Base-by-base conservation (phyloP, 768 basidiomycete genomes). In the Mycena vulgaris region DNA sequence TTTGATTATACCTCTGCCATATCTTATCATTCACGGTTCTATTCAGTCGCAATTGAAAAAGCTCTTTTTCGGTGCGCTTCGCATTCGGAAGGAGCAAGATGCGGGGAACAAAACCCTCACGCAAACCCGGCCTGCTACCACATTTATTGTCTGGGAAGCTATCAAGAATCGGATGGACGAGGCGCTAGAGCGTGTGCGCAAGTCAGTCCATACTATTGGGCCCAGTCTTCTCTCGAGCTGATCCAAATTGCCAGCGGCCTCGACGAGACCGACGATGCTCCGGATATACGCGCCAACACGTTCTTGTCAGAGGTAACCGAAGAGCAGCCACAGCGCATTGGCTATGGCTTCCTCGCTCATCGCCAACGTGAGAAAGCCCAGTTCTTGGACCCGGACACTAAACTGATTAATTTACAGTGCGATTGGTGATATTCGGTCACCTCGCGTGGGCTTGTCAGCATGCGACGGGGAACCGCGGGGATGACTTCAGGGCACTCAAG, bases 381-480 rank as follows among this genome's bases (percentile, higher is more conserved):
- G n/a, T n/a, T n/a, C n/a, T n/a, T n/a, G n/a, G n/a, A n/a, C n/a
- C n/a, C n/a, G n/a, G n/a, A n/a, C n/a, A n/a, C n/a, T n/a, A n/a
- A n/a, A n/a, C n/a, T 49, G 28, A n/a, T 23, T 45, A 2, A 23
- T n/a, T 14, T 53, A 3, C 52, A 78, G 77, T 79, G 4, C 63
- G 69, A 9, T 62, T 72, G 3, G 62, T 64, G 5, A 68, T 80
- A 27, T 75, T 72, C 51, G 78, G 79, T 0, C 79, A 80, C 56
- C 75, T 80, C 13, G 68, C 76, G 10, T 81, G 79, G 78, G 76
- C 75, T 6, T 57, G 62, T 3, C 78, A 79, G 66, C 68, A 78
- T 66, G 78, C 78, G 19, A 69, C 68, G 14, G 79, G 80, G 8
- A 81, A 80, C 42, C 75, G 77, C 13, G 79, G 80, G 19, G 78